These are phyloP conservation scores for Trichoderma asperelloides DNA, from an alignment of 495 filamentous ascomycete genomes.

Conservation along the genomic window DNA sequence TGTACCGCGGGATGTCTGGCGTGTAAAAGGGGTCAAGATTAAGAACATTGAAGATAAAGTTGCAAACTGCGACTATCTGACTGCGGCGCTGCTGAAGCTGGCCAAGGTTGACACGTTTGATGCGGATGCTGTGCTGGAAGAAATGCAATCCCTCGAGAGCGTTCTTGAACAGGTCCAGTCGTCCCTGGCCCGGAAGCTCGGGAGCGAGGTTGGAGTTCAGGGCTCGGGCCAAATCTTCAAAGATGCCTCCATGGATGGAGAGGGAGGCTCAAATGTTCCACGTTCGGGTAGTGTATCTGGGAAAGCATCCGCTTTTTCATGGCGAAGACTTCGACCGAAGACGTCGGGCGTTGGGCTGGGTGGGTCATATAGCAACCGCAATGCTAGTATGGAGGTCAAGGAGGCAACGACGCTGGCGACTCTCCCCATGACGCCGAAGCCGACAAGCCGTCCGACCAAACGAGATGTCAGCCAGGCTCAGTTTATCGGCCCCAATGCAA, in stretches of 20 bases:
- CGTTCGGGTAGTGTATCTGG: constrained; percentile 49
- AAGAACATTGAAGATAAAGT: constrained; percentile 90
- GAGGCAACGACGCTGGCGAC: constrained; percentile 58
- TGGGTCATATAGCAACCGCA: constrained; percentile 35
- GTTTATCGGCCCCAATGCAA: constrained; percentile 74
- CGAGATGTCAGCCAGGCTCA: constrained; percentile 59
- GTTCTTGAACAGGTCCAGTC: constrained; percentile 79
- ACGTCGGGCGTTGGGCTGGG: constrained; percentile 54
- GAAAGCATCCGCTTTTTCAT: constrained; percentile 65
- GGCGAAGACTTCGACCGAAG: constrained; percentile 84
- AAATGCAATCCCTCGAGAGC: constrained; percentile 87
- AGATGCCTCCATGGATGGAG: constrained; percentile 35
- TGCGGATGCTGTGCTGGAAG: constrained; percentile 82
- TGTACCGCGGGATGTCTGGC: constrained; percentile 86
- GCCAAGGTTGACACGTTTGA: constrained; percentile 77
- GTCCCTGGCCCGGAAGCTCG: constrained; percentile 70
- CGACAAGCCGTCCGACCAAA: constrained; percentile 49
- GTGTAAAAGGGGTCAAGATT: constrained; percentile 86
- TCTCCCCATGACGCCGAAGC: constrained; percentile 72
- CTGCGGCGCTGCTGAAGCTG: constrained; percentile 78
- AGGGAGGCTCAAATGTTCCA: constrained; percentile 29
- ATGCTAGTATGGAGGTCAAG: constrained; percentile 42
- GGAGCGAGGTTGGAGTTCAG: constrained; percentile 80
- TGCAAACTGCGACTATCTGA: constrained; percentile 83
- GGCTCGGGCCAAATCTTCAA: constrained; percentile 59